phyloP scores from a whole-genome alignment of 495 filamentous ascomycete genomes.

The Penicillium coffeae region DNA sequence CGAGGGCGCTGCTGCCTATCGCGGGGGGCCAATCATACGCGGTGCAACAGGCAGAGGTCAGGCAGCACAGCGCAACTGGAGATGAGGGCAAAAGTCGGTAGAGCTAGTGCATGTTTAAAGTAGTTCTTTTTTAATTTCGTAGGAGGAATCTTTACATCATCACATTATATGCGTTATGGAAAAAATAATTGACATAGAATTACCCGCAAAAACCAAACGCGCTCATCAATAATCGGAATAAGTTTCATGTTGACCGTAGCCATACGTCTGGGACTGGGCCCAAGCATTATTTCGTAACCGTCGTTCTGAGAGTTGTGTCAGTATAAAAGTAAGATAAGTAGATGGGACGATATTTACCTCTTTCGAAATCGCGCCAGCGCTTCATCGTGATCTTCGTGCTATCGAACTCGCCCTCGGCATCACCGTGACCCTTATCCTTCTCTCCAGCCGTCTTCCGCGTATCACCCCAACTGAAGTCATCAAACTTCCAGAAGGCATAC shows the following conservation, averaged over 20 bases:
- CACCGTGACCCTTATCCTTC: slow-evolving; percentile 77
- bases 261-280: slow-evolving; percentile 14
- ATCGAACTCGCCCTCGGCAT: slow-evolving; percentile 94
- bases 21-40: too few species aligned
- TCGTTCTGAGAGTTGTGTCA: slow-evolving; percentile 16
- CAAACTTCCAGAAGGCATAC: slow-evolving; percentile 99
- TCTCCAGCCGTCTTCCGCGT: slow-evolving; percentile 94
- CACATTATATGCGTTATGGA: not conserved
- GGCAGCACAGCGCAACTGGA: too few species aligned
- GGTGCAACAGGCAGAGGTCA: too few species aligned
- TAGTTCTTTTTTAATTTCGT: too few species aligned
- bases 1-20: too few species aligned
- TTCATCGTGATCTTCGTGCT: slow-evolving; percentile 98
- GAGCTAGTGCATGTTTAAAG: too few species aligned
- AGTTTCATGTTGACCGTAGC: slow-evolving; percentile 26
- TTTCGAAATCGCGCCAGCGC: slow-evolving; percentile 95
- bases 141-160: too few species aligned
- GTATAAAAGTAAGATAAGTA: not conserved
- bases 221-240: slow-evolving; percentile 30
- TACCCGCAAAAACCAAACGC: not conserved
- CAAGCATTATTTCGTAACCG: slow-evolving; percentile 20
- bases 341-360: slow-evolving; percentile 44
- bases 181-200: not conserved
- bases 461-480: slow-evolving; percentile 99
- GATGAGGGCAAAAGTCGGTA: too few species aligned